Percentiles rank a stretch among this genome's conserved stretches.
Conservation (phyloP, 176 grass and related monocot genomes). For the Eremochloa ophiuroides region DNA sequence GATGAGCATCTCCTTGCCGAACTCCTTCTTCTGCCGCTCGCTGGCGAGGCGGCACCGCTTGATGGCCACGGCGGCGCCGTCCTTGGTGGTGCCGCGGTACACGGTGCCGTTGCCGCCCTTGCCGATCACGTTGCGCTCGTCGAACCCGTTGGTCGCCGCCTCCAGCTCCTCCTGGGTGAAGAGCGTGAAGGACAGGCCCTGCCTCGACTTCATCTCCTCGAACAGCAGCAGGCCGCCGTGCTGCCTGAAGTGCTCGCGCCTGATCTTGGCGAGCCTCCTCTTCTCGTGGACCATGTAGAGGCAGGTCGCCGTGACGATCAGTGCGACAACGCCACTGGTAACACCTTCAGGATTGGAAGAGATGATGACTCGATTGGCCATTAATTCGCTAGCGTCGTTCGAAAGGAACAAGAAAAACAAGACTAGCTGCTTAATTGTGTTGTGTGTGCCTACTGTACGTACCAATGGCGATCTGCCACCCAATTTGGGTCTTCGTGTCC, state of each 20-base stretch:
- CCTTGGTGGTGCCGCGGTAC: constrained; percentile 51
- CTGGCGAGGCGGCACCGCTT: constrained; percentile 41
- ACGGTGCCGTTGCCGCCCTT: constrained; percentile 72
- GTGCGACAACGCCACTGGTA: constrained; percentile 16
- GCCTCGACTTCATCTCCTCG: constrained; percentile 58
- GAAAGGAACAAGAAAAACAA: background rate
- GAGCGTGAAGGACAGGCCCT: constrained; percentile 55
- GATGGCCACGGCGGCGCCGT: constrained; percentile 41
- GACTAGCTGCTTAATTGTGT: too few relatives aligned
- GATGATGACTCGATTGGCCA: too few relatives aligned
- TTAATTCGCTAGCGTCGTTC: too few relatives aligned
- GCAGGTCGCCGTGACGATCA: constrained; percentile 15
- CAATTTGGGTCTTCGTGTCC: constrained; percentile 10
- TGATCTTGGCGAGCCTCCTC: constrained; percentile 38
- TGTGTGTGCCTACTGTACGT: too few relatives aligned
- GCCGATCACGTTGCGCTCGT: constrained; percentile 52
- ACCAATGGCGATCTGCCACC: constrained; percentile 61
- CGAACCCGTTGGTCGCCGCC: constrained; percentile 46
- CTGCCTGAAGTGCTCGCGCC: constrained; percentile 51
- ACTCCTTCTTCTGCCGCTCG: constrained; percentile 75
- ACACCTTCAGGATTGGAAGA: too few relatives aligned
- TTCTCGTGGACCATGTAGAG: constrained; percentile 42
- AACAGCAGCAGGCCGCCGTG: constrained; percentile 57
- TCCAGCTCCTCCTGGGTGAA: constrained; percentile 69
- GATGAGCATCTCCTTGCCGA: constrained; percentile 78